Conservation (phyloP, 2,329 filamentous ascomycete genomes). For the Stachybotrys echinatus region DNA sequence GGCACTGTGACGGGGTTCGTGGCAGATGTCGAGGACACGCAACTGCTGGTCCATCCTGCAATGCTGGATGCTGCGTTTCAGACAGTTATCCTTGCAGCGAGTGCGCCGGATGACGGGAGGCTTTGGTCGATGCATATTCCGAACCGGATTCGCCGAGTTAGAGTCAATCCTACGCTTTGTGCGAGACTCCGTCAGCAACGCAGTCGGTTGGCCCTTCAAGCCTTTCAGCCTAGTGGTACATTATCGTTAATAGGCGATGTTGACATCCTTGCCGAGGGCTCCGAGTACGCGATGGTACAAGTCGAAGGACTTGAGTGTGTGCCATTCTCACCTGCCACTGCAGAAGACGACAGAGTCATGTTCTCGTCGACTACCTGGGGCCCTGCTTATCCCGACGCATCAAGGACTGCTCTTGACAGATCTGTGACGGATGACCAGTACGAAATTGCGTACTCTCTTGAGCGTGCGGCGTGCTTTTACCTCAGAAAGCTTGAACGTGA, state of each 20-base stretch:
- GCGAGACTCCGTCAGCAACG: not conserved
- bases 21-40: not conserved
- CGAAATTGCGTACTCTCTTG: not conserved
- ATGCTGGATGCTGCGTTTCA: conserved; percentile 1
- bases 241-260: not conserved
- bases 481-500: not conserved
- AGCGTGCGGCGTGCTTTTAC: not conserved
- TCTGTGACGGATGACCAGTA: not conserved
- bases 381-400: not conserved
- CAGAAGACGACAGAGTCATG: not conserved
- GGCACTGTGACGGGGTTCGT: not conserved
- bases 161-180: not conserved
- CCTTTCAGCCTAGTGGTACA: not conserved
- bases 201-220: not conserved
- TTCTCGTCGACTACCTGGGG: not conserved
- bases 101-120: not conserved
- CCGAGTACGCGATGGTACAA: not conserved
- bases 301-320: not conserved
- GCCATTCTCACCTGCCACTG: not conserved
- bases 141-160: not conserved
- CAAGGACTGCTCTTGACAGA: not conserved
- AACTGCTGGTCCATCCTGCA: not conserved
- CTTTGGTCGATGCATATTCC: conserved; percentile 1
- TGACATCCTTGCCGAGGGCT: not conserved
- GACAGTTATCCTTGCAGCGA: not conserved